These are phyloP conservation scores for Hippophae gyantsensis DNA, from an alignment of 306 rosid species.

Conservation along the genomic window DNA sequence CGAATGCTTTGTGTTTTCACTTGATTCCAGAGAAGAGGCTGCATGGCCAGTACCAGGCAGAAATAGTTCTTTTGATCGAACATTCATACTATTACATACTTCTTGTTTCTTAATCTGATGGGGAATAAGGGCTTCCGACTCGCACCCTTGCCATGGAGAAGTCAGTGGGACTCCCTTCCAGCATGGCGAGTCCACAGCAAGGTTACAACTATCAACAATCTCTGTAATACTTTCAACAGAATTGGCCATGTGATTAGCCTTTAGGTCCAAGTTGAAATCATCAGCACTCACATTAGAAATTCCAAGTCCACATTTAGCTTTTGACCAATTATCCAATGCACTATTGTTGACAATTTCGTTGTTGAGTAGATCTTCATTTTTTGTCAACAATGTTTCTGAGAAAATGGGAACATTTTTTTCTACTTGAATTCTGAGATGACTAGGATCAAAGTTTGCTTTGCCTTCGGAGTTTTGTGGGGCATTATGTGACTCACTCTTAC, in stretches of 20 bases:
- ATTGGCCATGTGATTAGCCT: slow-evolving; percentile 29
- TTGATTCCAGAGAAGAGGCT: slow-evolving; percentile 30
- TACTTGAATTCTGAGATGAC: slow-evolving; percentile 31
- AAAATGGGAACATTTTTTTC: slow-evolving; percentile 35
- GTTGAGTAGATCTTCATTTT: slow-evolving; percentile 27
- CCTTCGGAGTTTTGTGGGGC: slow-evolving; percentile 22
- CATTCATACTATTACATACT: slow-evolving; percentile 20
- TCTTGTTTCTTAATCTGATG: slow-evolving; percentile 29
- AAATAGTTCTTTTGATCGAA: slow-evolving; percentile 27
- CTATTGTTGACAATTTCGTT: slow-evolving; percentile 22
- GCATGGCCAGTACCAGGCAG: slow-evolving; percentile 23
- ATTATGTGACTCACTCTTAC: slow-evolving; percentile 21
- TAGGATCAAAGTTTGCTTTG: slow-evolving; percentile 26
- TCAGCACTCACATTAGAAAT: slow-evolving; percentile 28
- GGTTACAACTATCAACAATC: slow-evolving; percentile 51
- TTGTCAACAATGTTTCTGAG: slow-evolving; percentile 21
- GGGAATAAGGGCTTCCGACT: slow-evolving; percentile 23
- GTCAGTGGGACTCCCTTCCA: slow-evolving; percentile 74
- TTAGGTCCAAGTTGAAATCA: slow-evolving; percentile 33
- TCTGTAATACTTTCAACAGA: slow-evolving; percentile 43
- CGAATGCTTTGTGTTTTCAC: slow-evolving; percentile 18
- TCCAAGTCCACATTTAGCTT: slow-evolving; percentile 29
- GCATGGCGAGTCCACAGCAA: slow-evolving; percentile 90
- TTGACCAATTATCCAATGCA: slow-evolving; percentile 26
- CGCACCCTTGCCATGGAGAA: slow-evolving; percentile 37